A percentile compares a stretch with the other conserved stretches of the same genome.
These are phyloP conservation scores for Westerdykella ornata DNA, from an alignment of 2,329 filamentous ascomycete species.

Conservation along the genomic window DNA sequence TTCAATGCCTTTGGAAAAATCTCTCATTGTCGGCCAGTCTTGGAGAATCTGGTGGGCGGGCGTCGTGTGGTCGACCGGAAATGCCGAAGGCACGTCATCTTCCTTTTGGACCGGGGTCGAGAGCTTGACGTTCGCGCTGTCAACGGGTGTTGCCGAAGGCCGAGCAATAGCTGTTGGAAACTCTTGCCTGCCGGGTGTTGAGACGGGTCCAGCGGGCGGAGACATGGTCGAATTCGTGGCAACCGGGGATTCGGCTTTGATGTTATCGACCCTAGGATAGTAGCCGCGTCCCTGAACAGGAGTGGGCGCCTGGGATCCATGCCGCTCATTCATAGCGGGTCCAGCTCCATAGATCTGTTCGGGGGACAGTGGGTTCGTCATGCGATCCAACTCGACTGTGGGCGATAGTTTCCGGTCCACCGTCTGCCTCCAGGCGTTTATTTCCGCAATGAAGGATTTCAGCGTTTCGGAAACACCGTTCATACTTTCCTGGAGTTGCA, in stretches of 20 bases:
- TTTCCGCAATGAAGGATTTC: conserved; percentile 24
- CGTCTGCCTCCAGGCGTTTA: conserved; percentile 20
- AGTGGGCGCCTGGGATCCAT: conserved; percentile 23
- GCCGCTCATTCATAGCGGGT: conserved; percentile 19
- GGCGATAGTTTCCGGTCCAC: conserved; percentile 6
- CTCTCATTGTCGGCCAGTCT: conserved; percentile 52
- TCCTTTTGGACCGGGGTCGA: conserved; percentile 11
- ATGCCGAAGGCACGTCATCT: conserved; percentile 36
- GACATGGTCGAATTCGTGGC: conserved; percentile 23
- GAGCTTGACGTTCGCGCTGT: conserved; percentile 25
- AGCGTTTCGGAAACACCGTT: conserved; percentile 32
- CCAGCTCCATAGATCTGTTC: conserved; percentile 19
- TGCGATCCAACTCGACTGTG: conserved; percentile 6
- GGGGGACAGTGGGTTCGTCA: conserved; percentile 25
- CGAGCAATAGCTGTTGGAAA: conserved; percentile 16
- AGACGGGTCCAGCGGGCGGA: conserved; percentile 16
- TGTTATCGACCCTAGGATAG: conserved; percentile 24
- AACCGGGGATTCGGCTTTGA: conserved; percentile 32
- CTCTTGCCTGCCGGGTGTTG: conserved; percentile 31
- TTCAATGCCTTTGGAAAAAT: conserved; percentile 48
- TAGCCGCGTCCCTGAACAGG: conserved; percentile 24
- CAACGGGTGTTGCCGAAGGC: conserved; percentile 30
- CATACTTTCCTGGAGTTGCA: conserved; percentile 44
- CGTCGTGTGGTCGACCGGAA: conserved; percentile 82
- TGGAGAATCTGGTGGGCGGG: conserved; percentile 74